Conservation (phyloP, 495 filamentous ascomycete species). For the Opeltia flavorubescens region DNA sequence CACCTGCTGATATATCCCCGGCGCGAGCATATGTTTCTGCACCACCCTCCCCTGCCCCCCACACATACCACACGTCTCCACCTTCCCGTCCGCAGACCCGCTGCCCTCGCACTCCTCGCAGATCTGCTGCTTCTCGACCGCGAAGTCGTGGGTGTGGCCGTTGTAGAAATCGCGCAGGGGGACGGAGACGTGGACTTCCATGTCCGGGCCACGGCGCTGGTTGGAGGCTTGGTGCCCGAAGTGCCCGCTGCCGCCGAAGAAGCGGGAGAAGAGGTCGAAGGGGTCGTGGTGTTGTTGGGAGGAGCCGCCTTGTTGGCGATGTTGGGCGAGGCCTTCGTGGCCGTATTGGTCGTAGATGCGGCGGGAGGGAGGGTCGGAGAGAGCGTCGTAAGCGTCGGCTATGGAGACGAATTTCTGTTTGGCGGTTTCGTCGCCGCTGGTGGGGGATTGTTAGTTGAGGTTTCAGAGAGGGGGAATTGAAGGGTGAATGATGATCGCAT, state of each 20-base stretch:
- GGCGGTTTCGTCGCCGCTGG: slow-evolving; percentile 60
- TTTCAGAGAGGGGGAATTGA: not conserved
- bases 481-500: not conserved
- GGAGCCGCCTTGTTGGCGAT: slow-evolving; percentile 49
- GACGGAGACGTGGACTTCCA: slow-evolving; percentile 76
- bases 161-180: slow-evolving; percentile 89
- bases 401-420: slow-evolving; percentile 90
- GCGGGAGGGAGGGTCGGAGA: slow-evolving; percentile 67
- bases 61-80: slow-evolving; percentile 65
- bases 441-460: slow-evolving; percentile 6
- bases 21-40: slow-evolving; percentile 79
- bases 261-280: slow-evolving; percentile 92
- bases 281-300: slow-evolving; percentile 59
- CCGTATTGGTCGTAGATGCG: slow-evolving; percentile 94
- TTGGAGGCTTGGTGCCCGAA: slow-evolving; percentile 48
- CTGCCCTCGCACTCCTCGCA: slow-evolving; percentile 86
- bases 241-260: slow-evolving; percentile 89
- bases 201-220: slow-evolving; percentile 73
- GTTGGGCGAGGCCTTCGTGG: slow-evolving; percentile 77
- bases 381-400: slow-evolving; percentile 90
- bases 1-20: slow-evolving; percentile 95
- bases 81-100: slow-evolving; percentile 66
- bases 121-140: slow-evolving; percentile 85
- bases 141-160: slow-evolving; percentile 70
- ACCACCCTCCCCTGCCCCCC: slow-evolving; percentile 65